phyloP scores from a whole-genome alignment of 805 yeast genomes.

The Priceomyces haplophilus region DNA sequence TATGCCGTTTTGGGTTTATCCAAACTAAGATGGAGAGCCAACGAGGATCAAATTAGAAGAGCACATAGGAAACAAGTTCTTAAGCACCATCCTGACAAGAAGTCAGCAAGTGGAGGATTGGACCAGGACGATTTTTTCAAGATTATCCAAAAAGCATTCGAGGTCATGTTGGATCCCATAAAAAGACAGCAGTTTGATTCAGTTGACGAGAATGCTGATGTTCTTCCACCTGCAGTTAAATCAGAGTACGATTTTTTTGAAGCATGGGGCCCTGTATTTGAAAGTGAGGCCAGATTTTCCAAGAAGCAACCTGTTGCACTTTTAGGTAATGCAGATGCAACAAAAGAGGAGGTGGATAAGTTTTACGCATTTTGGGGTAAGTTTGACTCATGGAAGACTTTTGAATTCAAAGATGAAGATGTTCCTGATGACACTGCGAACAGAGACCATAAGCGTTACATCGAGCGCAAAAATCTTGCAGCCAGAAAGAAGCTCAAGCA shows the following conservation, averaged over 20 bases:
- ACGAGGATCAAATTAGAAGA: slow-evolving; percentile 87
- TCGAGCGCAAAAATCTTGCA: slow-evolving; percentile 95
- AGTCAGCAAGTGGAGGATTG: slow-evolving; percentile 83
- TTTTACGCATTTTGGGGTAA: slow-evolving; percentile 93
- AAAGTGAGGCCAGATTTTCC: slow-evolving; percentile 86
- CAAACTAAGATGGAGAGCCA: slow-evolving; percentile 86
- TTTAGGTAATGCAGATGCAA: slow-evolving; percentile 63
- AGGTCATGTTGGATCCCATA: slow-evolving; percentile 76
- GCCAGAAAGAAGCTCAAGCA: slow-evolving; percentile 97
- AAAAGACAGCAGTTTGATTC: slow-evolving; percentile 95
- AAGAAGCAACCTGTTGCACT: slow-evolving; percentile 84
- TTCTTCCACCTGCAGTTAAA: slow-evolving; percentile 69
- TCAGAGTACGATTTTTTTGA: slow-evolving; percentile 77
- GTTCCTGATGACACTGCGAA: slow-evolving; percentile 98
- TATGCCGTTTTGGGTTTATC: slow-evolving; percentile 94
- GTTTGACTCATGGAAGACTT: slow-evolving; percentile 97
- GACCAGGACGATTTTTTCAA: slow-evolving; percentile 97
- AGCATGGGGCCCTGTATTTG: slow-evolving; percentile 92
- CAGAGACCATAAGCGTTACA: slow-evolving; percentile 98
- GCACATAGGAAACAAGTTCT: slow-evolving; percentile 97
- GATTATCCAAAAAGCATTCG: slow-evolving; percentile 95
- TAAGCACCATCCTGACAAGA: slow-evolving; percentile 98
- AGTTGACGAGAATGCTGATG: slow-evolving; percentile 86
- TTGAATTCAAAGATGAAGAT: slow-evolving; percentile 97
- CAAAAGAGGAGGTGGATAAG: slow-evolving; percentile 80